Percentiles rank a stretch among this genome's conserved stretches.
Evolutionary conservation across 2,329 filamentous ascomycete genomes (phyloP).

Genomic region (Paecilomyces sp.): DNA sequence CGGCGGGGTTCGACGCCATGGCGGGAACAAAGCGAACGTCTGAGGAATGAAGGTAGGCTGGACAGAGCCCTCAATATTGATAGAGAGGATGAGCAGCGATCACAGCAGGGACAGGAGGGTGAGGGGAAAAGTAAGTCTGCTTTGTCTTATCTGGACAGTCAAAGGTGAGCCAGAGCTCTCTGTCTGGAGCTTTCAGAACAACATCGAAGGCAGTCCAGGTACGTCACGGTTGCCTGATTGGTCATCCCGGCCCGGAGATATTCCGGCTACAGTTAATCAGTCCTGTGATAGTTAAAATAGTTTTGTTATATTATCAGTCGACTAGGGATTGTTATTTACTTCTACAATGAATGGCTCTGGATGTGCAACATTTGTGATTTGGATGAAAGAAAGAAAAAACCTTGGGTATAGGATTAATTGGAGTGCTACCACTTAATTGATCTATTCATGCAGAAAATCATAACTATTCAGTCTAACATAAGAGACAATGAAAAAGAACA

Average conservation of each 20-base stretch:
- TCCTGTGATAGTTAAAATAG: too few relatives aligned
- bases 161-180: not conserved
- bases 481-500: too few relatives aligned
- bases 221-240: conserved; percentile 34
- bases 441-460: not conserved
- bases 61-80: conserved; percentile 10
- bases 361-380: not conserved
- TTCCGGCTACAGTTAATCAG: conserved; percentile 5
- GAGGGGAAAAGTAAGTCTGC: not conserved
- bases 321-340: not conserved
- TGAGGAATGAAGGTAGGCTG: not conserved
- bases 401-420: not conserved
- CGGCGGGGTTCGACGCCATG: conserved; percentile 28
- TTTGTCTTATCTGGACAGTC: not conserved
- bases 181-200: not conserved
- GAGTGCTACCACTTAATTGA: not conserved
- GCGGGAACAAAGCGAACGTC: conserved; percentile 7
- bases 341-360: not conserved
- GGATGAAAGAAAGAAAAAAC: not conserved
- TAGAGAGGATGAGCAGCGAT: conserved; percentile 7
- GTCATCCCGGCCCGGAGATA: conserved; percentile 23
- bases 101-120: conserved; percentile 7
- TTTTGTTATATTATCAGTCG: not conserved
- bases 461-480: not conserved
- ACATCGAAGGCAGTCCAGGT: conserved; percentile 7